Percentiles rank a stretch among this genome's conserved stretches.
Evolutionary conservation across 2,329 filamentous ascomycete genomes (phyloP).

Genomic region (Lecanicillium sp.): DNA sequence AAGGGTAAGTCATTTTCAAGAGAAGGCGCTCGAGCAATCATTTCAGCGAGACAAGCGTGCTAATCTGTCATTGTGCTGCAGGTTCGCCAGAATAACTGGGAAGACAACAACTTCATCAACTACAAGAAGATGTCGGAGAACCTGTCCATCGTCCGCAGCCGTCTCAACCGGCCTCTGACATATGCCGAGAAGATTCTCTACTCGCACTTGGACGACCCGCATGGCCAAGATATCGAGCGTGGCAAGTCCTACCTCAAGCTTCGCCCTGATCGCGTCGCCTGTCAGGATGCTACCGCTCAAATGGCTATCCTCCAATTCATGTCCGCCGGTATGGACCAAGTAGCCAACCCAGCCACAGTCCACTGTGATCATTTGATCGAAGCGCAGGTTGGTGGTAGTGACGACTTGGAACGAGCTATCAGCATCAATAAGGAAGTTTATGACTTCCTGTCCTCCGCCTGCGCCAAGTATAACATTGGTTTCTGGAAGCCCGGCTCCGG

Average conservation of each 20-base stretch:
- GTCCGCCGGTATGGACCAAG: constrained; percentile 92
- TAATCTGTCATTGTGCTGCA: constrained; percentile 16
- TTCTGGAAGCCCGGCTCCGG: constrained; percentile 98
- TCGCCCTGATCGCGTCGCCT: constrained; percentile 93
- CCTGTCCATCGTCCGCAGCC: constrained; percentile 77
- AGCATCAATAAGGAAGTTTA: constrained; percentile 99
- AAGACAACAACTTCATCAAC: constrained; percentile 96
- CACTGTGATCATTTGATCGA: constrained; percentile 99
- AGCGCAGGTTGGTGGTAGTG: constrained; percentile 83
- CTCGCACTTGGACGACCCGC: constrained; percentile 95
- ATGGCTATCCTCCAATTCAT: constrained; percentile 99
- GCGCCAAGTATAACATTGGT: constrained; percentile 99
- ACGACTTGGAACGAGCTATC: constrained; percentile 87
- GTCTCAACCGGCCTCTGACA: constrained; percentile 87
- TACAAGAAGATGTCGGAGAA: constrained; percentile 99
- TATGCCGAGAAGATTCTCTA: constrained; percentile 99
- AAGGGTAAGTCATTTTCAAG: constrained; percentile 52
- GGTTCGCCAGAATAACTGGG: constrained; percentile 94
- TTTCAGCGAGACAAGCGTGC: neutral
- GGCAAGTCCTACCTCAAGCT: constrained; percentile 94
- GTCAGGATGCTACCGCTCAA: constrained; percentile 98
- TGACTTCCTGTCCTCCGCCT: constrained; percentile 88
- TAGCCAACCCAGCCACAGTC: constrained; percentile 89
- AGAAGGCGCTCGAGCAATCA: neutral
- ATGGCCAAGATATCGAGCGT: constrained; percentile 92